Base-by-base conservation (phyloP, 78 protist species). In the Guillardia theta region DNA sequence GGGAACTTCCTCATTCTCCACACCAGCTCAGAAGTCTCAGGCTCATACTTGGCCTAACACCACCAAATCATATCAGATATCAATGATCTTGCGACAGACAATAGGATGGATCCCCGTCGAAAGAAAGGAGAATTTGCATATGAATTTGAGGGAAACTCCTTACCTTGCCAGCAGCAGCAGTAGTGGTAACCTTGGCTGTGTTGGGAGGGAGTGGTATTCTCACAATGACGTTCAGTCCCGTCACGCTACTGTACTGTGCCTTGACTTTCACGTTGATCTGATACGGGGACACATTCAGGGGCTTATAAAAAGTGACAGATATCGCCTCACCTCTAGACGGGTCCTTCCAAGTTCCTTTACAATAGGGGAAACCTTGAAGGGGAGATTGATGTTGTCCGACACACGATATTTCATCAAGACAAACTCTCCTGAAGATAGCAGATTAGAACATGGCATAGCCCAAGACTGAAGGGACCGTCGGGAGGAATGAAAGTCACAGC, bases 401-500 rank as follows among this genome's bases (percentile, higher is more conserved):
- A 98, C 96, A 77, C 99, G 99, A 95, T 99, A 97, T 94, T 78
- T 78, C 90, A 78, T 78, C 37, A 78, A 50, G 90, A 78, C 39
- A 50, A 78, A 78, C 90, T 78, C 90, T n/a, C n/a, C n/a, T n/a
- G n/a, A n/a, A n/a, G n/a, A n/a, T n/a, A n/a, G n/a, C n/a, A n/a
- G n/a, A n/a, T n/a, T n/a, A n/a, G n/a, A n/a, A n/a, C n/a, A n/a
- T n/a, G n/a, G n/a, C n/a, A n/a, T n/a, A n/a, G n/a, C n/a, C n/a
- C n/a, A n/a, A n/a, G n/a, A n/a, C n/a, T n/a, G n/a, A n/a, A n/a
- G n/a, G n/a, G n/a, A 22, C 90, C 90, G 48, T 78, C 99, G 33
- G 99, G 99, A 19, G 99, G 99, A 58, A 98, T 88, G 96, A 99
- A 99, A 18, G 97, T 93, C 54, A 99, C 96, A 36, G 99, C 93